Conservation (phyloP, 768 basidiomycete genomes). For the Amyloporia xantha region DNA sequence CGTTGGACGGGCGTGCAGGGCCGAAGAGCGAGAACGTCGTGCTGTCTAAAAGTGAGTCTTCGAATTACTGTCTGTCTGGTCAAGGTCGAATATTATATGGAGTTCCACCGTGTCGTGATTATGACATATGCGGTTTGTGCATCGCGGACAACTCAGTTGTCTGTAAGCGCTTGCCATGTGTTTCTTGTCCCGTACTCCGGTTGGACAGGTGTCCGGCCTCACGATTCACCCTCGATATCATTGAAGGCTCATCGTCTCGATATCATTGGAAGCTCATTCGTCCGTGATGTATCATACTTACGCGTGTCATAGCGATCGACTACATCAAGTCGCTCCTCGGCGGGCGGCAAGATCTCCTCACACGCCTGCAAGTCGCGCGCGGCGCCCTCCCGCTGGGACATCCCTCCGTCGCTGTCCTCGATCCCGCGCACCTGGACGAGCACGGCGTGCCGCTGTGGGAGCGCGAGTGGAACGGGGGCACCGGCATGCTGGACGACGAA, state of each 20-base stretch:
- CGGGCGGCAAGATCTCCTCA: slow-evolving; percentile 49
- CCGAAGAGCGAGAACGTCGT: slow-evolving; percentile 90
- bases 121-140: too few relatives aligned
- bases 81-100: too few relatives aligned
- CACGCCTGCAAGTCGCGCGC: slow-evolving; percentile 56
- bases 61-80: too few relatives aligned
- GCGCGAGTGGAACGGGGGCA: slow-evolving; percentile 77
- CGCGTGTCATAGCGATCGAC: slow-evolving; percentile 63
- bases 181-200: not conserved
- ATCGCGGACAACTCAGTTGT: not conserved
- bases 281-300: not conserved
- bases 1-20: slow-evolving; percentile 82
- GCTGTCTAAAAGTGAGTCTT: slow-evolving; percentile 71
- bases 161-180: not conserved
- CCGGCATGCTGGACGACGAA: slow-evolving; percentile 38
- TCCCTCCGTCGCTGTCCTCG: slow-evolving; percentile 39
- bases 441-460: slow-evolving; percentile 59
- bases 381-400: slow-evolving; percentile 52
- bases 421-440: slow-evolving; percentile 15
- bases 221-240: too few relatives aligned
- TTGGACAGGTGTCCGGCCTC: too few relatives aligned
- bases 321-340: slow-evolving; percentile 63
- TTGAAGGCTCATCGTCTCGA: too few relatives aligned
- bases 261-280: too few relatives aligned
- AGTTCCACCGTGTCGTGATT: too few relatives aligned